Evolutionary conservation across 2,329 filamentous ascomycete genomes (phyloP), one percentile per base, ranked within the genome.

Genomic region (Tolypocladium tundrense): DNA sequence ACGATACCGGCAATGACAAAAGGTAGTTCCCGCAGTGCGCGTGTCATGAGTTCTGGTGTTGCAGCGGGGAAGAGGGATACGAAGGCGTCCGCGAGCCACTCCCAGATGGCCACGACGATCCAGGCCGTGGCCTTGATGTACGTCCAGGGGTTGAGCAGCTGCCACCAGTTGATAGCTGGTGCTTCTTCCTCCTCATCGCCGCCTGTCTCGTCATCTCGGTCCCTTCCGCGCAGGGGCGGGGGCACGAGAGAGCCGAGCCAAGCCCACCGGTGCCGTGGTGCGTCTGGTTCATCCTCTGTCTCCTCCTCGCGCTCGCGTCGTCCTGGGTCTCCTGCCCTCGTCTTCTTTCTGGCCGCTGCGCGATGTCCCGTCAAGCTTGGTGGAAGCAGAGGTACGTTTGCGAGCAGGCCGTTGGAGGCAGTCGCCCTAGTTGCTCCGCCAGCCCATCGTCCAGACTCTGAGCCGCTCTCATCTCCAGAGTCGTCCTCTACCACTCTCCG

Each of bases 81-180:
- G 27, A 67, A 53, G 21, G 64, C 31, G n/a, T 35, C 41, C 51
- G 64, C 35, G 6, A 65, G 27, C 21, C 57, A 55, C 41, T 69
- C 62, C 56, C 66, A 62, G 27, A 61, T 53, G 19, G 48, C 53
- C 19, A 64, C 62, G 16, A 67, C 43, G 7, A 66, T 9, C 66
- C 67, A 69, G 19, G 58, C 59, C 19, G 68, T 14, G 4, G 62
- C 60, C 21, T 66, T 57, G 1, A 72, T 7, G 37, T 73, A 73
- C 6, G 68, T 71, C 57, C 65, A 61, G 0, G 71, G 72, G 35
- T 71, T 65, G 4, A 71, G 53, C 3, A 72, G 59, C 21, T 63
- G 63, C 60, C 64, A 63, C 62, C 67, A 68, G 40, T 66, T 58
- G 9, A 48, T 60, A 55, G 45, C 53, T 48, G 55, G 55, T 27